These are phyloP conservation scores for Sporisorium sorghi DNA, from an alignment of 1,284 basidiomycete species.

Conservation along the genomic window DNA sequence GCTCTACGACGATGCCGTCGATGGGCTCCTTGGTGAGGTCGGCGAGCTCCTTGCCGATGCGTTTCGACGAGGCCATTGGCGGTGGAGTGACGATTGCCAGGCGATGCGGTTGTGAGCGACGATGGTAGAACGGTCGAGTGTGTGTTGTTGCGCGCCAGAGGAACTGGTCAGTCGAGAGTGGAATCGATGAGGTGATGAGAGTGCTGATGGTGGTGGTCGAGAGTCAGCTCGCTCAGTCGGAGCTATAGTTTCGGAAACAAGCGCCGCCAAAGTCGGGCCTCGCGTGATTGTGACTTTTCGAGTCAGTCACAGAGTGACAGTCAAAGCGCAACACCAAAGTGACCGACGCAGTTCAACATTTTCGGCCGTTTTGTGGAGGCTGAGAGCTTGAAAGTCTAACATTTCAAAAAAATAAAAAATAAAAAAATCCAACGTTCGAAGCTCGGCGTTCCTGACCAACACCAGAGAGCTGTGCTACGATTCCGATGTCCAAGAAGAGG, in stretches of 20 bases:
- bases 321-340: too few relatives aligned
- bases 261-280: background rate
- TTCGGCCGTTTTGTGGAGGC: background rate
- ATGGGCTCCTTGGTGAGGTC: conserved; percentile 58
- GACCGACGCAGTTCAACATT: background rate
- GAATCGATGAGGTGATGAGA: background rate
- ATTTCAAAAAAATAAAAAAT: background rate
- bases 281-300: conserved; percentile 6
- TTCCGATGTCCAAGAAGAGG: too few relatives aligned
- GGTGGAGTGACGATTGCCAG: background rate
- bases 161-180: background rate
- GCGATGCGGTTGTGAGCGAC: background rate
- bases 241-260: background rate
- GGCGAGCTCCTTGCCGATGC: conserved; percentile 56
- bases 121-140: background rate
- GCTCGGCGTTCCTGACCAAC: background rate
- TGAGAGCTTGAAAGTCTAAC: background rate
- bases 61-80: conserved; percentile 47
- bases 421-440: too few relatives aligned
- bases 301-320: background rate
- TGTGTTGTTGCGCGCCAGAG: background rate
- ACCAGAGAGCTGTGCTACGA: too few relatives aligned
- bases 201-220: background rate
- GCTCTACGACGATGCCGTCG: conserved; percentile 54
- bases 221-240: background rate